phyloP scores from a whole-genome alignment of 2,329 filamentous ascomycete genomes.

The Aspergillus ochraceoroseus region DNA sequence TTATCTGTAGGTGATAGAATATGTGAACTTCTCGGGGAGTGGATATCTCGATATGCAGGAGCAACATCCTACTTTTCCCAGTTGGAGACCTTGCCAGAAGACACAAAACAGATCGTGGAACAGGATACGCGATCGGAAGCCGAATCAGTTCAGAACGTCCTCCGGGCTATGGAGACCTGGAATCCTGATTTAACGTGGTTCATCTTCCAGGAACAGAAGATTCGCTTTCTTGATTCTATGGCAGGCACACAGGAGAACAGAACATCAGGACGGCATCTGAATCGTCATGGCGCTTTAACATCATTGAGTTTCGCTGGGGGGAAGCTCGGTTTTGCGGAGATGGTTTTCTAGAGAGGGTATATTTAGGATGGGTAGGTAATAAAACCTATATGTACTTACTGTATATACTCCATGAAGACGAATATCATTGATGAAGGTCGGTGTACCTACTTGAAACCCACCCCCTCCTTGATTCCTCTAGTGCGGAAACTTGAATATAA shows the following conservation, averaged over 20 bases:
- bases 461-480: too few species aligned
- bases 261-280: too few species aligned
- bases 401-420: too few species aligned
- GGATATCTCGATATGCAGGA: slow-evolving; percentile 36
- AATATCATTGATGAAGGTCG: too few species aligned
- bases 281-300: not conserved
- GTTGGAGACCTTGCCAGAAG: slow-evolving; percentile 3
- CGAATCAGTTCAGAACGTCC: slow-evolving; percentile 28
- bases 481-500: too few species aligned
- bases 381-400: too few species aligned
- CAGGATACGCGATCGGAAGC: slow-evolving; percentile 14
- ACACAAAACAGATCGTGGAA: not conserved
- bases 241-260: slow-evolving; percentile 18
- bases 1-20: slow-evolving; percentile 41
- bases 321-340: slow-evolving; percentile 7
- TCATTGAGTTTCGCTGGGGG: slow-evolving; percentile 5
- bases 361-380: not conserved
- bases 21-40: slow-evolving; percentile 36
- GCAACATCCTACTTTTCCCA: slow-evolving; percentile 31
- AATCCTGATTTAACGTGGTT: slow-evolving; percentile 43
- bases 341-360: slow-evolving; percentile 5
- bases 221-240: slow-evolving; percentile 6
- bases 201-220: slow-evolving; percentile 30
- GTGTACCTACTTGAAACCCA: too few species aligned
- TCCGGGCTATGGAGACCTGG: slow-evolving; percentile 41